Evolutionary conservation across 73 alveolate genomes (phyloP).

Genomic region (Paramecium primaurelia): DNA sequence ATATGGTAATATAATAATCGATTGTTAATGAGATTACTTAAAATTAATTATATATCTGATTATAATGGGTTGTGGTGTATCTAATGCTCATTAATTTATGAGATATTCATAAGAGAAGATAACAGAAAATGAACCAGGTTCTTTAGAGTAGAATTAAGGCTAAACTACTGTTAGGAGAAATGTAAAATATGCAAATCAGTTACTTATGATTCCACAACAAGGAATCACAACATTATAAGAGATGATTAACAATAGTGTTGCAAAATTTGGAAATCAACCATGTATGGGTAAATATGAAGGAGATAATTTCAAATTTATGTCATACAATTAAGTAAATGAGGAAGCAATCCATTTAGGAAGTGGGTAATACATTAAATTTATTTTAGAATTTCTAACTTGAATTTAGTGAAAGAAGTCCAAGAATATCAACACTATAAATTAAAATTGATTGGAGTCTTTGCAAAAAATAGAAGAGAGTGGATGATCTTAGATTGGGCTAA

Average conservation of each 20-base stretch:
- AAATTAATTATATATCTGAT: not conserved
- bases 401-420: not conserved
- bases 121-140: constrained; percentile 34
- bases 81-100: not conserved
- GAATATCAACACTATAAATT: constrained; percentile 26
- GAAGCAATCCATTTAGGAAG: not conserved
- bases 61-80: constrained; percentile 41
- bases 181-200: constrained; percentile 62
- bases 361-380: not conserved
- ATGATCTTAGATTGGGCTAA: constrained; percentile 75
- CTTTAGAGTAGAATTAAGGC: constrained; percentile 53
- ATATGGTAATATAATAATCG: not conserved
- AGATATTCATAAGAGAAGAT: constrained; percentile 59
- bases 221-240: constrained; percentile 19
- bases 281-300: constrained; percentile 7
- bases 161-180: constrained; percentile 72
- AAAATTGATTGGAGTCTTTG: constrained; percentile 70
- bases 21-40: not conserved
- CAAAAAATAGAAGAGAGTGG: constrained; percentile 86
- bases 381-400: not conserved
- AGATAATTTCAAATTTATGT: not conserved
- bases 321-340: not conserved
- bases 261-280: not conserved
- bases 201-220: not conserved
- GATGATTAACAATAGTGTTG: not conserved